Percentiles rank a stretch among this genome's conserved stretches.
Evolutionary conservation across 768 basidiomycete species (phyloP).

Genomic region (Austroboletus festivus): DNA sequence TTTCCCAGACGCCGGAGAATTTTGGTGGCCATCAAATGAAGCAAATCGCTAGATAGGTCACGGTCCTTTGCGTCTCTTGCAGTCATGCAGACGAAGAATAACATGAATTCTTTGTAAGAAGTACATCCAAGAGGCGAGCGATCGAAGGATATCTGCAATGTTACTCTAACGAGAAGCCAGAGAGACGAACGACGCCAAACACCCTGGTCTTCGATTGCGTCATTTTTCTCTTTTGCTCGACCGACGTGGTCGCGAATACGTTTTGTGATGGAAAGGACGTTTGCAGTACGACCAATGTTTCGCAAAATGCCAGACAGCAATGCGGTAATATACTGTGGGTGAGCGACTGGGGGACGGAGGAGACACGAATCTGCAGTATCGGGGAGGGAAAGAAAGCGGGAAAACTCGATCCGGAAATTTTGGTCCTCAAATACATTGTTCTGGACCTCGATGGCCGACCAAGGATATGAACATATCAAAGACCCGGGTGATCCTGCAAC

Average conservation of each 20-base stretch:
- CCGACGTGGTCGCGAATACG: conserved; percentile 24
- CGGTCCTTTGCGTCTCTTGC: conserved; percentile 17
- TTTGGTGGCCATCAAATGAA: conserved; percentile 24
- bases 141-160: conserved; percentile 25
- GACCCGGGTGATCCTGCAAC: conserved; percentile 30
- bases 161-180: conserved; percentile 34
- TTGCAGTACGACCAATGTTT: conserved; percentile 6
- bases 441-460: conserved; percentile 10
- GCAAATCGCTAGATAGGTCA: conserved; percentile 17
- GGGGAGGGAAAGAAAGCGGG: conserved; percentile 19
- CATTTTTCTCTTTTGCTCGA: neutral
- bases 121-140: conserved; percentile 3
- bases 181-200: conserved; percentile 32
- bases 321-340: conserved; percentile 22
- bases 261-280: conserved; percentile 22
- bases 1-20: conserved; percentile 17
- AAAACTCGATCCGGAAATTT: conserved; percentile 14
- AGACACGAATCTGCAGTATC: neutral
- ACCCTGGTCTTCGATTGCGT: neutral
- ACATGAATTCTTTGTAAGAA: conserved; percentile 47
- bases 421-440: conserved; percentile 9
- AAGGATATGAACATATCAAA: conserved; percentile 33
- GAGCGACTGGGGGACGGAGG: neutral
- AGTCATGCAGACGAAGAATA: conserved; percentile 35
- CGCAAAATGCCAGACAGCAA: conserved; percentile 23